Base-by-base conservation (phyloP, 805 yeast species). In the Lipomyces yamanashiensis region DNA sequence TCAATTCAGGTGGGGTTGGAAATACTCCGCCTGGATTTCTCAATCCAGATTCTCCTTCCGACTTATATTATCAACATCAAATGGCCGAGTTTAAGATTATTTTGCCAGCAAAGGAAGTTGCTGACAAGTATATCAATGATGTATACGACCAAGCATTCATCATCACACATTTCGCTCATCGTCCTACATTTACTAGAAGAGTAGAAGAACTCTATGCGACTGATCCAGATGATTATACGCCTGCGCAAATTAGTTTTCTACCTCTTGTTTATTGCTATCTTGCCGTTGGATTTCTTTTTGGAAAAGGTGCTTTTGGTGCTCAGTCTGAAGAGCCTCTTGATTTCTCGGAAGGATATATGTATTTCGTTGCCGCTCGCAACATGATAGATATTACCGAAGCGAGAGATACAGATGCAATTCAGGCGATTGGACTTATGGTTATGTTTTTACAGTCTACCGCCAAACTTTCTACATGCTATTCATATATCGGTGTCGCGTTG, bases 141-240 rank as follows among this genome's bases (percentile, higher is more conserved):
- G 88, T 92, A 0, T 92, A 96, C 96, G 85, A 86, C 66, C 85
- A 87, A 69, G 96, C 96, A 0, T 90, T 96, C 75, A 91, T 90
- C 4, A 78, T 92, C 58, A 89, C 91, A 73, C 80, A 96, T 61
- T 91, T 92, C 74, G 89, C 90, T 73, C 96, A 92, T 72, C 78
- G 96, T 39, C 96, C 96, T 0, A 85, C 92, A 1, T 83, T 91
- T 64, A 80, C 88, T 58, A 84, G 84, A 66, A 92, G 89, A 68
- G 78, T 91, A 34, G 92, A 89, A 69, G 84, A 88, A 60, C 77
- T 91, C 34, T 91, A 90, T 75, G 87, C 86, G 50, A 81, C 89
- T 9, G 92, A 88, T 71, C 93, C 96, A 0, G 80, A 82, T 15
- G 83, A 84, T 62, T 88, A 86, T 74, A 85, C 90, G 1, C 86